A percentile compares a stretch with the other conserved stretches of the same genome.
Evolutionary conservation across 2,329 filamentous ascomycete species (phyloP).

Genomic region (Cryoendolithus antarcticus): DNA sequence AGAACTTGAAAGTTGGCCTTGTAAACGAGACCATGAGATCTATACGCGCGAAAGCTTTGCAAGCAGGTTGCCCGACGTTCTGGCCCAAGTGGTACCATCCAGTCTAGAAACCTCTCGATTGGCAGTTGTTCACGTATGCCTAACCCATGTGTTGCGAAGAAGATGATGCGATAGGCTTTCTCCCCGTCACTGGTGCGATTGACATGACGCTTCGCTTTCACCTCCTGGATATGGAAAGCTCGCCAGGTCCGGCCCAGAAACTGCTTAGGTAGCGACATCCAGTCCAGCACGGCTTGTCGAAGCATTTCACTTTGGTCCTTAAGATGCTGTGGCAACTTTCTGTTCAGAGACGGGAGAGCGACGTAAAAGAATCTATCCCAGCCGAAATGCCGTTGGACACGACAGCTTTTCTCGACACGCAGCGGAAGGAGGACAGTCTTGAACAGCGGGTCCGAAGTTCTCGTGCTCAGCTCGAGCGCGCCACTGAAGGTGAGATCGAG

Average conservation of each 20-base stretch:
- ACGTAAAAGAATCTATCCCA: constrained; percentile 32
- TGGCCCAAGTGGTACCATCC: constrained; percentile 25
- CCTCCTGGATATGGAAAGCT: constrained; percentile 25
- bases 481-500: too few relatives aligned
- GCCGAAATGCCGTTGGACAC: constrained; percentile 19
- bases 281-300: background rate
- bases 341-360: constrained; percentile 20
- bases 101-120: constrained; percentile 25
- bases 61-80: constrained; percentile 27
- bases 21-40: constrained; percentile 32
- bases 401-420: background rate
- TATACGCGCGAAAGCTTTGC: constrained; percentile 31
- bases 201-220: constrained; percentile 14
- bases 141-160: constrained; percentile 15
- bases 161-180: constrained; percentile 2
- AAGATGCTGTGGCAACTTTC: constrained; percentile 6
- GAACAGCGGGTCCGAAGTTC: background rate
- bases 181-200: background rate
- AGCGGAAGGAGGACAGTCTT: background rate
- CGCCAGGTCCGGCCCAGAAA: constrained; percentile 33
- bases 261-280: constrained; percentile 14
- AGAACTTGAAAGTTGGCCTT: constrained; percentile 24
- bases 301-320: constrained; percentile 8
- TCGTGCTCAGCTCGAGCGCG: background rate
- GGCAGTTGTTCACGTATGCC: constrained; percentile 7